Evolutionary conservation across 106 monocot species (phyloP).

Genomic region (Phalaenopsis equestris): DNA sequence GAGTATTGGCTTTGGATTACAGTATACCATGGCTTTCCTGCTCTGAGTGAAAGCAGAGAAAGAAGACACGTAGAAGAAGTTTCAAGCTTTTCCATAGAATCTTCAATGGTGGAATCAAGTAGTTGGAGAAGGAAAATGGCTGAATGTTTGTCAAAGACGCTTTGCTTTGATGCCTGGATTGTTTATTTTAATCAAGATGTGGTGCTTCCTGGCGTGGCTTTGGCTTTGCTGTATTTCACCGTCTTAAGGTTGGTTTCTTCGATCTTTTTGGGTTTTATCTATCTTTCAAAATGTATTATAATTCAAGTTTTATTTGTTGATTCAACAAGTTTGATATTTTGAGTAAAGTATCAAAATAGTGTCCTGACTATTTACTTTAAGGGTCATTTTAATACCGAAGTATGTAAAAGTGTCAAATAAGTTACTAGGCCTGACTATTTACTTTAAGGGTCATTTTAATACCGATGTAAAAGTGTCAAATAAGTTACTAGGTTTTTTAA

Average conservation of each 20-base stretch:
- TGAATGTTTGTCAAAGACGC: slow-evolving; percentile 32
- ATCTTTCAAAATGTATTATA: neutral
- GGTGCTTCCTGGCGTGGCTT: slow-evolving; percentile 72
- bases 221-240: slow-evolving; percentile 82
- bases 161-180: slow-evolving; percentile 65
- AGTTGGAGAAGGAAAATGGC: slow-evolving; percentile 24
- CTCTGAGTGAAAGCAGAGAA: slow-evolving; percentile 41
- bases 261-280: slow-evolving; percentile 1
- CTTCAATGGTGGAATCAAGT: slow-evolving; percentile 2
- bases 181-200: slow-evolving; percentile 74
- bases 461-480: too few species aligned
- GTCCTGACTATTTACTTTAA: neutral
- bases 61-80: slow-evolving; percentile 18
- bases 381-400: too few species aligned
- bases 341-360: too few species aligned
- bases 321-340: neutral
- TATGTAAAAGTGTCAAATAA: too few species aligned
- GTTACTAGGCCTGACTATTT: neutral
- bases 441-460: neutral
- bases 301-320: neutral
- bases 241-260: slow-evolving; percentile 51
- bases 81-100: slow-evolving; percentile 12
- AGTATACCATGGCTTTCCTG: slow-evolving; percentile 70
- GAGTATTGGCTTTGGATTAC: slow-evolving; percentile 83
- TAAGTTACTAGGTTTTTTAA: too few species aligned